phyloP scores from a whole-genome alignment of 106 monocot genomes.

The Narthecium ossifragum region DNA sequence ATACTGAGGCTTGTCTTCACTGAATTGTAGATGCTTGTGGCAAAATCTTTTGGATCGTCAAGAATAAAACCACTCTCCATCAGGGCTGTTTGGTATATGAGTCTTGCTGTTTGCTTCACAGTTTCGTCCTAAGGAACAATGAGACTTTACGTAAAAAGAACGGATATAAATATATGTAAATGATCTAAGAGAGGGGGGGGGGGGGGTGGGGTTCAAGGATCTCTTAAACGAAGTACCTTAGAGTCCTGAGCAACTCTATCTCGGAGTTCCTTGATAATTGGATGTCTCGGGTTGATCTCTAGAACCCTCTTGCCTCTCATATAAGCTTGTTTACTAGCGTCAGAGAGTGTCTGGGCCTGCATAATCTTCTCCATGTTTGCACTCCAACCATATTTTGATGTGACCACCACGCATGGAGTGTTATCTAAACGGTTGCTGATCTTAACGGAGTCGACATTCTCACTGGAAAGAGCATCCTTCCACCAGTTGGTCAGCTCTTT shows the following conservation, averaged over 20 bases:
- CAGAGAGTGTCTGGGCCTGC: slow-evolving; percentile 89
- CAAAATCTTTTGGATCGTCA: slow-evolving; percentile 82
- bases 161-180: too few relatives aligned
- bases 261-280: slow-evolving; percentile 89
- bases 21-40: slow-evolving; percentile 67
- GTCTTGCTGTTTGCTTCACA: slow-evolving; percentile 72
- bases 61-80: slow-evolving; percentile 97
- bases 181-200: too few relatives aligned
- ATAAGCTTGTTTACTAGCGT: slow-evolving; percentile 68
- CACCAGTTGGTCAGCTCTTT: slow-evolving; percentile 95
- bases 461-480: slow-evolving; percentile 62
- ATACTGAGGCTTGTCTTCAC: slow-evolving; percentile 74
- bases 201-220: too few relatives aligned
- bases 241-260: slow-evolving; percentile 71
- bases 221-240: slow-evolving; percentile 34
- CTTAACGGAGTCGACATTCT: slow-evolving; percentile 89
- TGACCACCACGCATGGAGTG: slow-evolving; percentile 89
- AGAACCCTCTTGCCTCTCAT: slow-evolving; percentile 96
- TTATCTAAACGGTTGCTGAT: slow-evolving; percentile 86
- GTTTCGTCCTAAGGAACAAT: slow-evolving; percentile 78
- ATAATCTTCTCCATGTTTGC: slow-evolving; percentile 99
- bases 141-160: too few relatives aligned
- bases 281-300: slow-evolving; percentile 97
- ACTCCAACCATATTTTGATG: slow-evolving; percentile 94
- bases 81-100: slow-evolving; percentile 89